Base-by-base conservation (phyloP, 1,284 basidiomycete species). In the Fomitiporia mediterranea region DNA sequence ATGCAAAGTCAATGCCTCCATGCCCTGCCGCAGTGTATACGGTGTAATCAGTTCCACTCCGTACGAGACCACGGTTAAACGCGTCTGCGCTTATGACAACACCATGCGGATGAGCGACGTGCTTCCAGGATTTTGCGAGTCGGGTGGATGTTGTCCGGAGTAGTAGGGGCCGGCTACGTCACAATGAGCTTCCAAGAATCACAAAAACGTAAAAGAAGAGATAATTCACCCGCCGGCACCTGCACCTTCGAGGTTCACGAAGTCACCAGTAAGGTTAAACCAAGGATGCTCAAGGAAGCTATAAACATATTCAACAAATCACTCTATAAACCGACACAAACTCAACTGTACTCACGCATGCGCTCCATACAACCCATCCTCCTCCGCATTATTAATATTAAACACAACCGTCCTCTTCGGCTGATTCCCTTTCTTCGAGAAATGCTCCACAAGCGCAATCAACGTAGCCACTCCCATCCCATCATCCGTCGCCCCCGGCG, bases 331-430 rank as follows among this genome's bases (percentile, higher is more conserved):
- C 28, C 9, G 13, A 27, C 19, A 27, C 8, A 9, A 19, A 5
- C 21, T 32, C 42, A 11, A 46, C 34, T 6, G 25, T 28, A 72
- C 80, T 64, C 69, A 88, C 76, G 76, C 74, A 64, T 81, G 79
- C 11, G 86, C 85, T 19, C 89, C 89, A 61, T 84, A 76, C 61
- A 91, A 66, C 34, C 82, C 79, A 65, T 89, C 82, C 63, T 91
- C 89, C 66, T 91, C 89, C 1, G 84, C 89, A 59, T 91, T 90
- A 67, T 91, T 91, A 66, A 90, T 79, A 64, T 91, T 88, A 71
- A 91, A 88, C 2, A 91, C 68, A 3, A 84, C 82, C 0, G 85
- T 87, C 38, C 81, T 73, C 39, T 71, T 71, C 1, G 80, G 80
- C 15, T 76, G 75, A 46, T 80, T 70, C n/a, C n/a, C n/a, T n/a